Base-by-base conservation (phyloP, 2,329 filamentous ascomycete genomes). In the Pseudogymnoascus verrucosus region DNA sequence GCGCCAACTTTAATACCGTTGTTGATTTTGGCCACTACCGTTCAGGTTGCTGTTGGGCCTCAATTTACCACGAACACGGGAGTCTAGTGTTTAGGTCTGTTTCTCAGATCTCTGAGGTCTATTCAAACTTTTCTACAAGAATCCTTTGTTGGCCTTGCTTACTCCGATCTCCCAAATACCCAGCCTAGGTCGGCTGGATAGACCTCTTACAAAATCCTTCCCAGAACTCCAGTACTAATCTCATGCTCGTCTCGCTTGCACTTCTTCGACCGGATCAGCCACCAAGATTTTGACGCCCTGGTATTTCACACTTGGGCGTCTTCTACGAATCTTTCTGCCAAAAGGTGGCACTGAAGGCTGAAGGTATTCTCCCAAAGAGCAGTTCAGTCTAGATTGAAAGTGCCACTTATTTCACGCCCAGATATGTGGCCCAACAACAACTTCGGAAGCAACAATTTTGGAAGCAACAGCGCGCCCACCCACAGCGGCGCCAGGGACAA, bases 381-480 rank as follows among this genome's bases (percentile, higher is more conserved):
- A 12, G 12, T 21, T 23, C 11, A 6, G 12, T 21, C 37, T 61
- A 16, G n/a, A 16, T 28, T 16, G 26, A 61, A 36, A 63, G 34
- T 5, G 63, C 54, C 39, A 31, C 40, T 57, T 28, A n/a, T 12
- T 21, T 31, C 39, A 57, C 47, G 44, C 34, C 16, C 47, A 44
- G 61, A 47, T 10, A 72, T 72, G 71, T 72, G 71, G 71, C 64
- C 63, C 34, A 73, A 70, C 47, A 69, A 69, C 64, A 65, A 64
- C 12, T 72, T 69, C 65, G 67, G 66, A 31, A 67, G 60, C 47
- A 69, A 69, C 64, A 65, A 64, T 11, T 72, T 69, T 65, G 67
- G 66, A 31, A 67, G 60, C 62, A 69, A 72, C 66, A 65, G 67
- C 21, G 65, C 60, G 68, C 72, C 67, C 70, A 67, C 65, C 64